Evolutionary conservation across 306 rosid species (phyloP).

Genomic region (Prunus fruticosa): DNA sequence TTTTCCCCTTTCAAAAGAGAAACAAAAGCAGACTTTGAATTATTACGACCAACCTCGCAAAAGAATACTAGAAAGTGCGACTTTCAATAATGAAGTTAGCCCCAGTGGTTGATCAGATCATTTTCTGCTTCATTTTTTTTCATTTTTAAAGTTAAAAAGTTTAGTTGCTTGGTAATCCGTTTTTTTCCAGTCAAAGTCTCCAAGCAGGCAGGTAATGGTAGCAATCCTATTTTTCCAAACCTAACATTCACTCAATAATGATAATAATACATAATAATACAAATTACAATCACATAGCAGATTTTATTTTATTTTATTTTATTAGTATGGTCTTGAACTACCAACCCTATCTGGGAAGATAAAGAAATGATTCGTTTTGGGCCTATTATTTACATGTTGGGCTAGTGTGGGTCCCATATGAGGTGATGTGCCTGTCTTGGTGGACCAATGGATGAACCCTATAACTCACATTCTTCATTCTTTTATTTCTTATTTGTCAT

Average conservation of each 20-base stretch:
- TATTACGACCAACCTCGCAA: neutral
- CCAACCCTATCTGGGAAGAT: neutral
- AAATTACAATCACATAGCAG: neutral
- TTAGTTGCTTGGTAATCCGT: neutral
- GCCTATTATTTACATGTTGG: neutral
- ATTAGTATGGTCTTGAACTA: neutral
- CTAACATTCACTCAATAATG: neutral
- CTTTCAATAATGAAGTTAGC: neutral
- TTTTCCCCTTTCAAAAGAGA: neutral
- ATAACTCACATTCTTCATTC: neutral
- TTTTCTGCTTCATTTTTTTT: neutral
- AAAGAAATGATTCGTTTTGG: neutral
- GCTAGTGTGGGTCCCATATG: conserved; percentile 7
- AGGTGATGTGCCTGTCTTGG: neutral
- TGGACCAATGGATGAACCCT: no score
- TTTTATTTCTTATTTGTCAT: neutral
- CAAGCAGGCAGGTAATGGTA: neutral
- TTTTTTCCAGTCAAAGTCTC: neutral
- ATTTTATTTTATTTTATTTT: neutral
- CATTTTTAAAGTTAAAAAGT: neutral
- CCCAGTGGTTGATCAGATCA: neutral
- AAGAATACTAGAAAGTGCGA: neutral
- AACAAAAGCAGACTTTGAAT: neutral
- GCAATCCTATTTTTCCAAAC: neutral
- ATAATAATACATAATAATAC: neutral